Base-by-base conservation (phyloP, 208 protist species). In the Acanthamoeba royreba region DNA sequence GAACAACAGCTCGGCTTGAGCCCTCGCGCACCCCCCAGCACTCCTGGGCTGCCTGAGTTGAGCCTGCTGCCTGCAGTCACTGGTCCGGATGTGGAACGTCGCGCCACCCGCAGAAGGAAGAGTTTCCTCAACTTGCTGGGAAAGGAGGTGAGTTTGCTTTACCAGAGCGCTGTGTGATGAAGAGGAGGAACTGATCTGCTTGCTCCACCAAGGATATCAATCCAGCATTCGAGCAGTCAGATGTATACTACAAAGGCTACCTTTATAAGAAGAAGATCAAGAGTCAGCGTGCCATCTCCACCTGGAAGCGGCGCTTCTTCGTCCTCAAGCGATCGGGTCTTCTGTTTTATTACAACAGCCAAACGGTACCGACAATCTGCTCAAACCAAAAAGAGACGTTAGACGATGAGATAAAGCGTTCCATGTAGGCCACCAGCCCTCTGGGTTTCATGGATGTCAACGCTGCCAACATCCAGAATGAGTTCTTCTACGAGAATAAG, bases 241-340 rank as follows among this genome's bases (percentile, higher is more conserved):
- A 79, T 25, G 66, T 79, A 0, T 15, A 46, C 1, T 4, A 46
- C 17, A 46, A 15, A 0, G 33, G 66, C 35, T 79, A 79, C 17
- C 35, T 79, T 19, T 79, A 79, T 40, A 79, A 79, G 66, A 79
- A 79, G 66, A 79, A 79, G 66, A 33, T 79, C n/a, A 79, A 79
- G 35, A 79, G 66, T 40, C 22, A 19, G 5, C 38, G 40, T 17
- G 31, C 66, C 28, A 46, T 40, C 8, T 79, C 66, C 7, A 8
- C 66, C 8, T 79, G 66, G 66, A 79, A 79, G 66, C 28, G 31
- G 22, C 66, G 66, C 66, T 79, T 79, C 66, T 79, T 33, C 17
- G 66, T 79, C 8, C 66, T 79, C 15, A 43, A 31, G 15, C 40
- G 45, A 15, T 46, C 1, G 4, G 66, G 66, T 8, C 66, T 33